Evolutionary conservation across 495 filamentous ascomycete species (phyloP), one percentile per base, ranked within the genome.

Genomic region (Sporormia fimetaria): DNA sequence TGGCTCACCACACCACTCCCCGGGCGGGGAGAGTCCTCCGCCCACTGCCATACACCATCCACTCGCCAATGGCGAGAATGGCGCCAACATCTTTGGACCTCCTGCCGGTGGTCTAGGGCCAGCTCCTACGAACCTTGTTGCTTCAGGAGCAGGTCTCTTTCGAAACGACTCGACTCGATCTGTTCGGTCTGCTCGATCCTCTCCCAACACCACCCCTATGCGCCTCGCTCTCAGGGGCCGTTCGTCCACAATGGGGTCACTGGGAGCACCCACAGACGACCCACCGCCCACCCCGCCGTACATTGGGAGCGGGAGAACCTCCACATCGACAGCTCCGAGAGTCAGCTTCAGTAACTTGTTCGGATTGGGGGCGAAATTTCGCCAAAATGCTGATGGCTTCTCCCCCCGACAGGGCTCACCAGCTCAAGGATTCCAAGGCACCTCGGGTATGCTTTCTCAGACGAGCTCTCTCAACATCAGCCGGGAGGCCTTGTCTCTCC

Each of bases 321-420:
- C 87, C 0, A 81, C 80, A 1, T 93, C 86, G 0, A 88, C 73
- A 3, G 78, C 73, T 14, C 87, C 87, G 1, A 71, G 88, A 28
- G 87, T 82, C 57, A 95, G 90, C 59, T 80, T 99, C 43, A 80
- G 86, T 33, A 87, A 87, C 49, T 68, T 96, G 3, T 80, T 95
- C 48, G 81, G 74, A 20, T 67, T 94, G 14, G 69, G 75, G 17
- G 62, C 76, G 40, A 71, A 83, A 35, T 65, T 93, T 34, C 70
- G 86, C 12, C 80, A 88, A 37, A 83, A 82, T 44, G 81, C 83
- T 0, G 82, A 87, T 31, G 70, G 73, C 2, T 65, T 73, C 5
- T 68, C 68, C 30, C 67, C 68, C 18, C 70, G 80, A 15, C 70
- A 81, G 47, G 76, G 74, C 5, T 78, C 74, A 14, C 64, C 74